Evolutionary conservation across 83 land plant genomes (phyloP).

Genomic region (Diphasiastrum complanatum): DNA sequence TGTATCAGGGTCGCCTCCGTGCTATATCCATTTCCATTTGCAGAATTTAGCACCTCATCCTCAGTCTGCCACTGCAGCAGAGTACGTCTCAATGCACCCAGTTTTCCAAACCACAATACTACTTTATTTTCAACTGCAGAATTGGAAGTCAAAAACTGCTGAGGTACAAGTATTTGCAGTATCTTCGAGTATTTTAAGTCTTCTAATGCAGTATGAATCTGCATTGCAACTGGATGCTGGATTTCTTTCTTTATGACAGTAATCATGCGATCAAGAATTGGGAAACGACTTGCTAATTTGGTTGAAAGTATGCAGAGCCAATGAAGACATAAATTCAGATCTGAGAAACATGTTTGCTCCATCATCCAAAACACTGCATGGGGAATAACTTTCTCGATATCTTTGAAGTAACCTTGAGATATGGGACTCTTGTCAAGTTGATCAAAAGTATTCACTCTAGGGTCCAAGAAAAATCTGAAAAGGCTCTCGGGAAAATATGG

Average conservation of each 20-base stretch:
- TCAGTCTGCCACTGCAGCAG: slow-evolving; percentile 26
- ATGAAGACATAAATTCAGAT: slow-evolving; percentile 38
- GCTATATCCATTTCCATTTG: slow-evolving; percentile 6
- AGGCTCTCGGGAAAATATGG: slow-evolving; percentile 16
- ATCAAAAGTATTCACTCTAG: slow-evolving; percentile 1
- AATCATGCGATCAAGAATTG: slow-evolving; percentile 31
- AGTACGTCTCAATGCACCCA: slow-evolving; percentile 14
- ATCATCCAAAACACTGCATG: slow-evolving; percentile 77
- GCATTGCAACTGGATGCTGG: slow-evolving; percentile 48
- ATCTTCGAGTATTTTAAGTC: no score
- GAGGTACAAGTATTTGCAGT: no score
- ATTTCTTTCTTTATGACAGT: slow-evolving; percentile 31
- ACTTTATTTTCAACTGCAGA: slow-evolving; percentile 8
- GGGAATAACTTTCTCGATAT: slow-evolving; percentile 36
- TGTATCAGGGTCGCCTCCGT: slow-evolving; percentile 5
- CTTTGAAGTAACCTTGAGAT: slow-evolving; percentile 17
- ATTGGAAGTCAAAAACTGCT: no score
- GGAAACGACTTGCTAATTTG: slow-evolving; percentile 30
- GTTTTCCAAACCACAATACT: neutral
- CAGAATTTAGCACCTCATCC: slow-evolving; percentile 10
- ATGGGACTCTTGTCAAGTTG: neutral
- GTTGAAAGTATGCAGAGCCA: slow-evolving; percentile 50
- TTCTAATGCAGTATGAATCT: slow-evolving; percentile 16
- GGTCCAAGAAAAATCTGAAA: slow-evolving; percentile 28
- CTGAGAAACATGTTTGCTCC: slow-evolving; percentile 59